These are phyloP conservation scores for Eucalyptus curtisii DNA, from an alignment of 345 rosid species.

Conservation along the genomic window DNA sequence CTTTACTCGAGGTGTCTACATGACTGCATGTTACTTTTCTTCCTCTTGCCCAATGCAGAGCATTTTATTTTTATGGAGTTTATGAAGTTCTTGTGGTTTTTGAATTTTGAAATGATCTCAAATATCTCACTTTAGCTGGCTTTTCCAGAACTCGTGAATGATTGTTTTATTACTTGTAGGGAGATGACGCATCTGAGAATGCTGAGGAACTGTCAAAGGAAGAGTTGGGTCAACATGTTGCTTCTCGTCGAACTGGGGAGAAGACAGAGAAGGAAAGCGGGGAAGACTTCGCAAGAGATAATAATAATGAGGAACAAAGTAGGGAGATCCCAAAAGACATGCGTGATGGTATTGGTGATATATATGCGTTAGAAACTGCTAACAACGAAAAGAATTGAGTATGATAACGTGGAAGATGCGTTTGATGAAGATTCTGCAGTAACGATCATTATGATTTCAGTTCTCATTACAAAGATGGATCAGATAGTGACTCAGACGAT, in stretches of 20 bases:
- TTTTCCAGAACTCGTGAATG: neutral
- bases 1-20: neutral
- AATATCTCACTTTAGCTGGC: neutral
- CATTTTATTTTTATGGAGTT: neutral
- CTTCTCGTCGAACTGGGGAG: constrained; percentile 94
- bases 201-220: constrained; percentile 71
- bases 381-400: constrained; percentile 26
- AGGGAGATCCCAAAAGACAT: constrained; percentile 32
- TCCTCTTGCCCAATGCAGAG: neutral
- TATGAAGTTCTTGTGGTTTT: neutral
- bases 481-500: constrained; percentile 29
- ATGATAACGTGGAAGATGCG: constrained; percentile 38
- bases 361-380: constrained; percentile 59
- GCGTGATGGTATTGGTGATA: constrained; percentile 44
- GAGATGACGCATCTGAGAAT: constrained; percentile 23
- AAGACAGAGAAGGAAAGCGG: constrained; percentile 31
- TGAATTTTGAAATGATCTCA: neutral
- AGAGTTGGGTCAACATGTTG: constrained; percentile 88
- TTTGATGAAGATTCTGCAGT: constrained; percentile 36
- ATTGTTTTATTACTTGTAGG: constrained; percentile 12
- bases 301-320: constrained; percentile 28
- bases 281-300: constrained; percentile 10
- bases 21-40: neutral
- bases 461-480: constrained; percentile 38
- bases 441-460: constrained; percentile 37